phyloP scores from a whole-genome alignment of 2,329 filamentous ascomycete genomes.

The Scedosporium dehoogii region DNA sequence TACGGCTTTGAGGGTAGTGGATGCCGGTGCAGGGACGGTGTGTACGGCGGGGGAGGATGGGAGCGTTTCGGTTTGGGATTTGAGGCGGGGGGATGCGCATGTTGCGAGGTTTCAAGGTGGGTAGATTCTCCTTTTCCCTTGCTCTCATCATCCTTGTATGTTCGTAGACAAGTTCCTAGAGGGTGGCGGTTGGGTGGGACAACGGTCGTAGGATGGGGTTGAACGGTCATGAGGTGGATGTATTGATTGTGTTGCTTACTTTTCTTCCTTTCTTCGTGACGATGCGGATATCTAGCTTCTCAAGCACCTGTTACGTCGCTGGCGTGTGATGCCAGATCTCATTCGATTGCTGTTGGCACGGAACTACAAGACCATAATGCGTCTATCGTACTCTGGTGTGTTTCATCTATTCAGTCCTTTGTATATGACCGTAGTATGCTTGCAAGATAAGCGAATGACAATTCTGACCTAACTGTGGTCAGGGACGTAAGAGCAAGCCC shows the following conservation, averaged over 20 bases:
- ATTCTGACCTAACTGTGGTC: background rate
- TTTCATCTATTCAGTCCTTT: background rate
- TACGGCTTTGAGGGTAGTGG: slow-evolving; percentile 49
- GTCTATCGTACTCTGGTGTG: slow-evolving; percentile 51
- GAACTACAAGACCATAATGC: slow-evolving; percentile 57
- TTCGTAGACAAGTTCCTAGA: background rate
- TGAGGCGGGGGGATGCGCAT: slow-evolving; percentile 32
- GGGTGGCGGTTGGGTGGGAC: background rate
- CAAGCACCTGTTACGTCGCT: slow-evolving; percentile 51
- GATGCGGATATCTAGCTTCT: slow-evolving; percentile 24
- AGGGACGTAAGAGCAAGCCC: slow-evolving; percentile 49
- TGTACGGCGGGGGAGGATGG: slow-evolving; percentile 66
- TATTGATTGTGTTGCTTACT: background rate
- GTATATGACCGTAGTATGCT: background rate
- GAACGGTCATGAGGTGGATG: background rate
- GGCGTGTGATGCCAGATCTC: slow-evolving; percentile 45
- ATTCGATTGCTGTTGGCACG: slow-evolving; percentile 61
- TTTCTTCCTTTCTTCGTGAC: slow-evolving; percentile 3
- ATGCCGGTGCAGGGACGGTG: slow-evolving; percentile 40
- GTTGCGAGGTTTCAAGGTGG: slow-evolving; percentile 36
- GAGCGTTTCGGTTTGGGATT: slow-evolving; percentile 55
- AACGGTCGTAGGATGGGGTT: background rate
- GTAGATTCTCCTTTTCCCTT: slow-evolving; percentile 15
- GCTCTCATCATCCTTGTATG: background rate
- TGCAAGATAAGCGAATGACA: slow-evolving; percentile 3